A percentile compares a stretch with the other conserved stretches of the same genome.
Evolutionary conservation across 331 rosid species (phyloP).

Genomic region (Saraca asoca): DNA sequence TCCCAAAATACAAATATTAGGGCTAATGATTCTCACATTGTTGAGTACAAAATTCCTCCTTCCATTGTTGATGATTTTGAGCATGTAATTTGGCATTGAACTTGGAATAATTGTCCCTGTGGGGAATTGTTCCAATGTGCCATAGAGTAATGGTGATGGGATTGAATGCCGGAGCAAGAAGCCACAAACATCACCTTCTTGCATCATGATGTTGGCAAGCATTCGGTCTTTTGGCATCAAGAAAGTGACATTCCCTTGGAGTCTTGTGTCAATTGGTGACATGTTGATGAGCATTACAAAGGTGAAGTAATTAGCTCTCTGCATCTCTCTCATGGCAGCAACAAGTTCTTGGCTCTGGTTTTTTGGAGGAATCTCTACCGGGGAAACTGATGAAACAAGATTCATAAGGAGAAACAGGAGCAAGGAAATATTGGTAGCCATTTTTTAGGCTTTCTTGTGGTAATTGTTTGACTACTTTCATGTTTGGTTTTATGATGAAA

Average conservation of each 20-base stretch:
- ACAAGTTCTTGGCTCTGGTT: constrained; percentile 34
- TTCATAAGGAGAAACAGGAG: neutral
- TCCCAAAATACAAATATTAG: constrained; percentile 52
- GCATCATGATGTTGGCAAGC: constrained; percentile 39
- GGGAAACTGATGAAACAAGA: constrained; percentile 25
- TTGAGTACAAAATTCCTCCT: constrained; percentile 52
- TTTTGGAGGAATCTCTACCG: neutral
- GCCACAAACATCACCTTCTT: constrained; percentile 23
- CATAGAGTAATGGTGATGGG: constrained; percentile 59
- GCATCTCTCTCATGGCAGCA: constrained; percentile 57
- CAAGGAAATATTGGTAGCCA: constrained; percentile 16
- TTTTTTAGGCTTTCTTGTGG: neutral
- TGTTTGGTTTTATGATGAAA: constrained; percentile 39
- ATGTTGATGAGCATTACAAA: constrained; percentile 61
- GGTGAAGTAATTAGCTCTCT: constrained; percentile 68
- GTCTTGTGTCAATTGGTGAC: constrained; percentile 42
- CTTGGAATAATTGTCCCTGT: constrained; percentile 59
- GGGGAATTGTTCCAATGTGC: constrained; percentile 48
- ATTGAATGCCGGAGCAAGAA: constrained; percentile 67
- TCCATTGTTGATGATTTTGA: constrained; percentile 55
- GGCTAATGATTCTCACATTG: constrained; percentile 59
- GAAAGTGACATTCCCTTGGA: constrained; percentile 55
- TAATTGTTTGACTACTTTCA: constrained; percentile 14
- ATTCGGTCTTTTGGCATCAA: constrained; percentile 71
- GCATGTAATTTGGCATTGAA: constrained; percentile 46